These are phyloP conservation scores for Yamadazyma atmosphaerica DNA, from an alignment of 1,139 yeast species.

Conservation along the genomic window DNA sequence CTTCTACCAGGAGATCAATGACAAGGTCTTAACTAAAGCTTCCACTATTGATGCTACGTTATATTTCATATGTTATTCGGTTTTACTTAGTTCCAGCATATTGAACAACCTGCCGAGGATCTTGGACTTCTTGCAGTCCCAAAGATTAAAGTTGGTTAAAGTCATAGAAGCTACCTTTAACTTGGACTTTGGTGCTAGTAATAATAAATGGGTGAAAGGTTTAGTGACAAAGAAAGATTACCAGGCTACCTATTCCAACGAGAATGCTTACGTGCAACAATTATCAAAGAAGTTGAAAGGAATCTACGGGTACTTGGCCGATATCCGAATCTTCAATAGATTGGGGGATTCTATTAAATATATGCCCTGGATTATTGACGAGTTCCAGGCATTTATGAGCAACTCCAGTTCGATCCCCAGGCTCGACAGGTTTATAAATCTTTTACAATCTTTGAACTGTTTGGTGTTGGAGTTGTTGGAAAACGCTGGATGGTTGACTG, in stretches of 20 bases:
- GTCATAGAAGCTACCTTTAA: constrained; percentile 18
- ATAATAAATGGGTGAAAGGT: constrained; percentile 16
- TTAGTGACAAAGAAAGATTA: constrained; percentile 20
- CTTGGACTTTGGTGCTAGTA: constrained; percentile 18
- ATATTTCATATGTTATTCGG: constrained; percentile 47
- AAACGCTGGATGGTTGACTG: constrained; percentile 59
- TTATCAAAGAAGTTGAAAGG: constrained; percentile 23
- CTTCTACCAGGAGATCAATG: constrained; percentile 44
- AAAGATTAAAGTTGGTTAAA: constrained; percentile 24
- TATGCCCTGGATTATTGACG: constrained; percentile 51
- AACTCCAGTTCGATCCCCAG: constrained; percentile 28
- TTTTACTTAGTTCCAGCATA: constrained; percentile 40
- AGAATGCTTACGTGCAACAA: neutral
- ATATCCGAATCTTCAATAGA: constrained; percentile 54
- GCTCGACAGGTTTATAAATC: constrained; percentile 36
- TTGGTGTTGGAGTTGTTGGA: constrained; percentile 51
- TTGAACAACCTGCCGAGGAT: constrained; percentile 41
- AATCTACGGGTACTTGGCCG: constrained; percentile 50
- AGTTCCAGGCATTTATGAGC: constrained; percentile 29
- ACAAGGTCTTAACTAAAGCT: constrained; percentile 36
- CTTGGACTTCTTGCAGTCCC: constrained; percentile 28
- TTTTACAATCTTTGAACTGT: constrained; percentile 44
- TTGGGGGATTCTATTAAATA: constrained; percentile 53
- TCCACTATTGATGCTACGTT: constrained; percentile 42
- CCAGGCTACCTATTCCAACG: constrained; percentile 30